A percentile compares a stretch with the other conserved stretches of the same genome.
phyloP scores from a whole-genome alignment of 306 rosid genomes.

The Gillenia trifoliata region DNA sequence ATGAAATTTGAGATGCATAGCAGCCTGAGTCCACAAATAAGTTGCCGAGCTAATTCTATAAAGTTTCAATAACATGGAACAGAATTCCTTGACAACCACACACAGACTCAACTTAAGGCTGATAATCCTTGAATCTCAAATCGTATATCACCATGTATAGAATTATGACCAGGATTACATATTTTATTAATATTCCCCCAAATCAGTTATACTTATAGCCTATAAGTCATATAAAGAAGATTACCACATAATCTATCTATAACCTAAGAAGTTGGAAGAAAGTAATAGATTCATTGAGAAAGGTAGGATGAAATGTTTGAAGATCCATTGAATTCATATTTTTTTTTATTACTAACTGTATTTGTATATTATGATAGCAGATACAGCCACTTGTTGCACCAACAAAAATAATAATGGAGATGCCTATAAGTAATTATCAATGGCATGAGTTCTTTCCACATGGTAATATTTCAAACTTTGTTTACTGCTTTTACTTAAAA shows the following conservation, averaged over 20 bases:
- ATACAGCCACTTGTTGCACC: conserved; percentile 81
- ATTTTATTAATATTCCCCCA: not conserved
- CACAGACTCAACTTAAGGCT: not conserved
- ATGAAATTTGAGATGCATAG: not conserved
- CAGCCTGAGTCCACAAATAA: not conserved
- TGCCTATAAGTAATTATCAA: conserved; percentile 64
- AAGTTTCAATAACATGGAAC: not conserved
- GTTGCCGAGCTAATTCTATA: not conserved
- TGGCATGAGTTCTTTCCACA: conserved; percentile 97
- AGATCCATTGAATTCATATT: conserved; percentile 2
- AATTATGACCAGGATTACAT: not conserved
- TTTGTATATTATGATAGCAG: conserved; percentile 40
- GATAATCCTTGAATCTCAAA: not conserved
- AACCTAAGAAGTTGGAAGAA: not conserved
- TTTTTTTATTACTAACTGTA: not conserved
- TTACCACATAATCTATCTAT: not conserved
- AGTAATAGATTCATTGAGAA: not conserved
- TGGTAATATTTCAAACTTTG: conserved; percentile 42
- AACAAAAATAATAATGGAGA: conserved; percentile 72
- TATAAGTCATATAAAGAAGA: not conserved
- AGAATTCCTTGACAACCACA: not conserved
- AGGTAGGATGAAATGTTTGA: not conserved
- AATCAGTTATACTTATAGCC: not conserved
- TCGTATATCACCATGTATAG: not conserved
- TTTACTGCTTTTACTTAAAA: conserved; percentile 11